Percentiles rank a stretch among this genome's conserved stretches.
These are phyloP conservation scores for Lepidium didymum DNA, from an alignment of 345 rosid species.

Conservation along the genomic window DNA sequence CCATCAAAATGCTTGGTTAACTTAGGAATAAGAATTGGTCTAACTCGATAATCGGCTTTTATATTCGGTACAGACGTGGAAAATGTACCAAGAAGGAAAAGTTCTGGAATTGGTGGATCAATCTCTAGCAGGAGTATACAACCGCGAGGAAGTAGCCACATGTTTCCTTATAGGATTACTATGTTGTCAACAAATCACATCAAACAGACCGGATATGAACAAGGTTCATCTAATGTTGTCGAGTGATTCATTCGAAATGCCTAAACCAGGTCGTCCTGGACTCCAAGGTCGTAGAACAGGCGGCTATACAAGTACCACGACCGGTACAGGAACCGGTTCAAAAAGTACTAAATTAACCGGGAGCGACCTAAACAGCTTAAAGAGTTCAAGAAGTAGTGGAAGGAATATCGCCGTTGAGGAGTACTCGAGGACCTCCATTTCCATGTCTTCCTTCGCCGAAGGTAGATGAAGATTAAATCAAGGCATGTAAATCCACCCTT, in stretches of 20 bases:
- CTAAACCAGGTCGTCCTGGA: constrained; percentile 75
- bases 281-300: constrained; percentile 53
- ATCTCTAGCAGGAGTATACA: constrained; percentile 43
- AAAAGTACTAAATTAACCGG: constrained; percentile 30
- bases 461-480: constrained; percentile 44
- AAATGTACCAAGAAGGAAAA: constrained; percentile 45
- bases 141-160: constrained; percentile 66
- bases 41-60: background rate
- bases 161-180: constrained; percentile 73
- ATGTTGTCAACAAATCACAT: constrained; percentile 61
- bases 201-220: constrained; percentile 79
- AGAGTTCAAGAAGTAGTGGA: constrained; percentile 15
- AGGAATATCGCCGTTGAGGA: constrained; percentile 51
- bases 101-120: constrained; percentile 61
- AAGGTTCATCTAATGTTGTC: constrained; percentile 76
- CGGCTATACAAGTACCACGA: constrained; percentile 41
- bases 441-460: constrained; percentile 73
- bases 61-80: constrained; percentile 52
- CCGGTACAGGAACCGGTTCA: constrained; percentile 28
- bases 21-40: background rate
- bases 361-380: constrained; percentile 22
- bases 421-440: constrained; percentile 70
- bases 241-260: constrained; percentile 72
- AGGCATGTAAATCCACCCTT: background rate
- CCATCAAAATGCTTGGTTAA: background rate